Evolutionary conservation across 371 early-diverging fungal species (phyloP), one percentile per base, ranked within the genome.

Genomic region (Mucor piriformis): DNA sequence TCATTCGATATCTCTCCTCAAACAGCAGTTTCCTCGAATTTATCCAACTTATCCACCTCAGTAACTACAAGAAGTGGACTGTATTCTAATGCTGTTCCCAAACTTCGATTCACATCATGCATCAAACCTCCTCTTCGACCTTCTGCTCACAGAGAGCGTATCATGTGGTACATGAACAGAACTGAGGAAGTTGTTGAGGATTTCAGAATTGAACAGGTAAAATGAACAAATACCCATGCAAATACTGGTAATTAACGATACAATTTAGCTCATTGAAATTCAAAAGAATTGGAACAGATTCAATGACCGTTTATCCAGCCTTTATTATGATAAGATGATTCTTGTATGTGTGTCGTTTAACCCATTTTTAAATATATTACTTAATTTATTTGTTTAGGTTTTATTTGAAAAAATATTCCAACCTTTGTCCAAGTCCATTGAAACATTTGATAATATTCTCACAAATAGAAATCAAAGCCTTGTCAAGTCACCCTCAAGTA

Each of bases 361-460:
- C 13, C 24, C n/a, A 12, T 32, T 13, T 24, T 3, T 38, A 50
- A 13, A 3, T n/a, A n/a, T n/a, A n/a, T n/a, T n/a, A 25, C 6
- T 13, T n/a, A 11, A 57, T 15, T 46, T 18, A 87, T 82, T 54
- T 73, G 88, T 38, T 79, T 91, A 50, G 82, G 87, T 44, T 83
- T 84, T 10, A 80, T 92, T 21, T 87, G 93, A 59, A 65, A 91
- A 61, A 87, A 92, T 68, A 42, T 89, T 64, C 67, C 89, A 12
- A 81, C 89, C 27, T 86, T 92, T 76, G 62, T 73, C 16, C 88
- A 92, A 60, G 69, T 83, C 38, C 49, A 71, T 13, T 65, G 88
- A 68, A 2, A 21, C 33, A 1, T 51, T 52, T 34, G 37, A 57
- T 18, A 27, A 16, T 12, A 18, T 76, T 79, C 24, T 65, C 81